Conservation (phyloP, 495 filamentous ascomycete species). For the Lasiosphaeris hirsuta region DNA sequence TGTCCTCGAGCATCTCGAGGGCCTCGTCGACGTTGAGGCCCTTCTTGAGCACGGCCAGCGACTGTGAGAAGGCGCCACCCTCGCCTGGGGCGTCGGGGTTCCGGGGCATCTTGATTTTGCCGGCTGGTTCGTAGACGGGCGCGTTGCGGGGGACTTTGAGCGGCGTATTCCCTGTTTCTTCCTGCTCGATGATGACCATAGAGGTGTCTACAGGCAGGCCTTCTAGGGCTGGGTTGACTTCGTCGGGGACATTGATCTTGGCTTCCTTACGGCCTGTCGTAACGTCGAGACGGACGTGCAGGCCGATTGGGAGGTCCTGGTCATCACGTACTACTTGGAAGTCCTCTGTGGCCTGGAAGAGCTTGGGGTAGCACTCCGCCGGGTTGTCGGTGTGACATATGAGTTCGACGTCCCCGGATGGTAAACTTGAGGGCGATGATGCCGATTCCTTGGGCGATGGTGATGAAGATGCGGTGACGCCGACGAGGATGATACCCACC, state of each 20-base stretch:
- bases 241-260: constrained; percentile 53
- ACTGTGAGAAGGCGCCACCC: constrained; percentile 36
- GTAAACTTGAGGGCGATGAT: constrained; percentile 27
- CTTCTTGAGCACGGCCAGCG: constrained; percentile 44
- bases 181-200: constrained; percentile 45
- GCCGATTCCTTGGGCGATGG: constrained; percentile 22
- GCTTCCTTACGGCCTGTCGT: constrained; percentile 61
- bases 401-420: constrained; percentile 39
- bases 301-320: constrained; percentile 59
- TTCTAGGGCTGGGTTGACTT: constrained; percentile 39
- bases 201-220: constrained; percentile 47
- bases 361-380: constrained; percentile 59
- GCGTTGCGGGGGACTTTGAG: constrained; percentile 32
- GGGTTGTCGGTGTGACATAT: constrained; percentile 60
- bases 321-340: constrained; percentile 61
- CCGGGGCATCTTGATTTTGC: constrained; percentile 47
- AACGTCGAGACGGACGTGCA: constrained; percentile 63
- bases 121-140: constrained; percentile 48
- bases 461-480: constrained; percentile 11
- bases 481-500: constrained; percentile 19
- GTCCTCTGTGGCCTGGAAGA: constrained; percentile 58
- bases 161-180: constrained; percentile 27
- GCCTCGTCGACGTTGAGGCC: constrained; percentile 34
- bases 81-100: constrained; percentile 27
- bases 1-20: constrained; percentile 52